Evolutionary conservation across 441 rosid species (phyloP), one percentile per base, ranked within the genome.

Genomic region (Corymbia citriodora): DNA sequence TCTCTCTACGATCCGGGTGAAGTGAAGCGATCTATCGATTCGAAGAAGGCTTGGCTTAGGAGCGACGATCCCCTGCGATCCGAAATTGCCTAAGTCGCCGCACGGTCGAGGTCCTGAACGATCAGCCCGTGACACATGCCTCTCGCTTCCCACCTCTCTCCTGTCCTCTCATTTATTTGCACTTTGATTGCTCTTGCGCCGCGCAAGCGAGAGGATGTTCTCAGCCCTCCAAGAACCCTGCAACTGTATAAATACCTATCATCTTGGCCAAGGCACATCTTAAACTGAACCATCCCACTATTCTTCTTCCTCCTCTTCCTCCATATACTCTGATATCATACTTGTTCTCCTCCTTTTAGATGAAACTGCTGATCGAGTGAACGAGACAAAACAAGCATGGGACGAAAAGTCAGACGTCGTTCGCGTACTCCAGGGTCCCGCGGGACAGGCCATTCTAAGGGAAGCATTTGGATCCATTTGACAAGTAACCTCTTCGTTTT

Each of bases 321-420:
- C 31, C 9, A 12, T 61, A 15, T 11, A 52, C 17, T 61, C 70
- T 31, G 3, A 61, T 61, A 11, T 57, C 12, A 21, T 21, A 21
- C 68, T 1, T 27, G 1, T 27, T 27, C 16, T 61, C 0, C 65
- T 61, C 1, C 70, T 3, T 61, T n/a, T 12, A 61, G 0, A 61
- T 61, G 15, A 61, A 61, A 31, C 31, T 27, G 33, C 70, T 12
- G 70, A 5, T 61, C 8, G 33, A 61, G 17, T 61, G 31, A 61
- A 61, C 9, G 2, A 16, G 70, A 61, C 70, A 61, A 61, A 63
- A 63, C 17, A 63, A 0, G 29, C 70, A 63, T 63, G 70, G 33
- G 6, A 7, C 17, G 27, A 33, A n/a, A 63, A 63, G 27, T 63
- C 70, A 0, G 33, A 6, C 70, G 31, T 63, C 33, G 7, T 31